phyloP scores from a whole-genome alignment of 1,284 basidiomycete genomes.

The Coniferiporia weirii region DNA sequence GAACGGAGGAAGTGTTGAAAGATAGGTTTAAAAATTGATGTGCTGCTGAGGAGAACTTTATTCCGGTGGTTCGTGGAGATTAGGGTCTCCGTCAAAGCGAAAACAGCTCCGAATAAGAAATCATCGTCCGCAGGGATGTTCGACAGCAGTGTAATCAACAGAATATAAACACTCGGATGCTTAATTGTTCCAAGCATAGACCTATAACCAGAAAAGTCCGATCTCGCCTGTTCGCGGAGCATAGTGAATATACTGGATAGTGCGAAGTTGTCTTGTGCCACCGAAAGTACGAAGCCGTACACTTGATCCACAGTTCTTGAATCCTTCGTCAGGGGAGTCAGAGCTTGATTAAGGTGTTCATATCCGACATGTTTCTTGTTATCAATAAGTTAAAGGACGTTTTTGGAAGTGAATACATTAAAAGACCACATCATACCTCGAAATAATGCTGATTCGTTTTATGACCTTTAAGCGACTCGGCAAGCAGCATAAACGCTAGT shows the following conservation, averaged over 20 bases:
- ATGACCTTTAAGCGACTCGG: slow-evolving; percentile 57
- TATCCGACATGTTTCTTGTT: slow-evolving; percentile 61
- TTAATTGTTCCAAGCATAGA: slow-evolving; percentile 29
- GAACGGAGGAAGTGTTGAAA: slow-evolving; percentile 29
- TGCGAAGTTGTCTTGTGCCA: slow-evolving; percentile 59
- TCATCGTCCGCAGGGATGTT: slow-evolving; percentile 1
- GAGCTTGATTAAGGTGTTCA: slow-evolving; percentile 50
- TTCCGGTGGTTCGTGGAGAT: slow-evolving; percentile 12
- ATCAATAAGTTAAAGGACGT: background rate
- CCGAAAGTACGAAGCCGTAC: slow-evolving; percentile 56
- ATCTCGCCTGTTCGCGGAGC: slow-evolving; percentile 30
- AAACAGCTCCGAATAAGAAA: background rate
- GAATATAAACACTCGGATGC: slow-evolving; percentile 27
- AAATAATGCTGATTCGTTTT: slow-evolving; percentile 59
- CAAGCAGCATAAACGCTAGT: slow-evolving; percentile 55
- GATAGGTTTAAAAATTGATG: slow-evolving; percentile 16
- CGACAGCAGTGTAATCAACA: slow-evolving; percentile 2
- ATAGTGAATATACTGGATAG: slow-evolving; percentile 46
- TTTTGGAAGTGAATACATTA: background rate
- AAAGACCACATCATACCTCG: slow-evolving; percentile 43
- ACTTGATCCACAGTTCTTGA: slow-evolving; percentile 44
- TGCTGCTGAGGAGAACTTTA: slow-evolving; percentile 6
- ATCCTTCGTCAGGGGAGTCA: slow-evolving; percentile 45
- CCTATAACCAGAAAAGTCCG: slow-evolving; percentile 27
- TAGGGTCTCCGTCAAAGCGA: background rate